phyloP scores from a whole-genome alignment of 106 monocot species.

The Cymbidium sinense region DNA sequence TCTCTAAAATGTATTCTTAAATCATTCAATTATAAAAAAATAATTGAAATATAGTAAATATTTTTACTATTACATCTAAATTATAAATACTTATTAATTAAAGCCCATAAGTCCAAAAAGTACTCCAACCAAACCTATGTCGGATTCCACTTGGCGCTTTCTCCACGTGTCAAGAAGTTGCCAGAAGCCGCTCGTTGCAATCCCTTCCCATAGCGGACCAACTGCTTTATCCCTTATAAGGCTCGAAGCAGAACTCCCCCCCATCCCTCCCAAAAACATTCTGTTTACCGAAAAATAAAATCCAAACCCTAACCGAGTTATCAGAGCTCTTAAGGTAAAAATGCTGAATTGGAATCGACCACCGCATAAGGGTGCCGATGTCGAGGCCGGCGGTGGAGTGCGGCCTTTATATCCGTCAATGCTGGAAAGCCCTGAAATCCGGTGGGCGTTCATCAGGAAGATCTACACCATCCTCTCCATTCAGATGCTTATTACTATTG shows the following conservation, averaged over 20 bases:
- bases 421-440: slow-evolving; percentile 66
- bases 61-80: too few relatives aligned
- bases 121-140: too few relatives aligned
- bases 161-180: too few relatives aligned
- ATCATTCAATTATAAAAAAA: too few relatives aligned
- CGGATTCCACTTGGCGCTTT: too few relatives aligned
- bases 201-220: too few relatives aligned
- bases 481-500: slow-evolving; percentile 65
- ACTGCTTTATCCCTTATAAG: background rate
- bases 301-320: background rate
- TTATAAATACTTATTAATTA: too few relatives aligned
- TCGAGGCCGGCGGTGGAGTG: slow-evolving; percentile 39
- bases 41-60: too few relatives aligned
- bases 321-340: background rate
- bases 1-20: too few relatives aligned
- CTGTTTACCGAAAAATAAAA: background rate
- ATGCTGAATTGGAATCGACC: slow-evolving; percentile 9
- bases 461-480: slow-evolving; percentile 72
- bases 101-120: too few relatives aligned
- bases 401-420: slow-evolving; percentile 72
- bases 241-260: background rate
- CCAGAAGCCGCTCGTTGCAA: too few relatives aligned
- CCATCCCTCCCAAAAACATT: background rate
- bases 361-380: slow-evolving; percentile 28
- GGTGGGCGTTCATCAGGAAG: slow-evolving; percentile 87